These are phyloP conservation scores for Calonectria pseudoreteaudii DNA, from an alignment of 2,329 filamentous ascomycete genomes.

Conservation along the genomic window DNA sequence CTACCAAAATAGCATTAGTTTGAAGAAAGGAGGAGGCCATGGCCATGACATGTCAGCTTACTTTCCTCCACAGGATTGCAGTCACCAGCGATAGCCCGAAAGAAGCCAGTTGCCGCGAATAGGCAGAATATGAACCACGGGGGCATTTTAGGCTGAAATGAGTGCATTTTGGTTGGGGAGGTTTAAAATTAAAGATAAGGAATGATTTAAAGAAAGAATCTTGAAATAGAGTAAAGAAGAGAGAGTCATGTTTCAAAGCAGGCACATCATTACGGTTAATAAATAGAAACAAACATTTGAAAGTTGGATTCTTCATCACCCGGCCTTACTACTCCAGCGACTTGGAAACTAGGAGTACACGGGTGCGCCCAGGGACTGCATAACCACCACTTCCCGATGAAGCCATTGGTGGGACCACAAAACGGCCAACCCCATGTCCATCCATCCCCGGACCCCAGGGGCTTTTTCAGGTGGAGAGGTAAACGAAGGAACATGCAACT, in stretches of 20 bases:
- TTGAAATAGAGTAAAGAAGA: background rate
- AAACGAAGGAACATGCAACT: background rate
- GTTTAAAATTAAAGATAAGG: background rate
- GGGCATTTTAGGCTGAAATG: background rate
- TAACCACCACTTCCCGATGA: conserved; percentile 3
- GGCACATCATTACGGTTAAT: background rate
- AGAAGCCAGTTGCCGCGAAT: background rate
- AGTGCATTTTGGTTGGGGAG: background rate
- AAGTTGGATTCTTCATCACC: too few relatives aligned
- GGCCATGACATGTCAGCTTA: conserved; percentile 8
- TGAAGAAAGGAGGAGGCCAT: background rate
- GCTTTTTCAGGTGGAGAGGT: conserved; percentile 1
- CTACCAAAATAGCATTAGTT: conserved; percentile 18
- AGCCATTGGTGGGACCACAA: conserved; percentile 17
- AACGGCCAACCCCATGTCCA: conserved; percentile 10
- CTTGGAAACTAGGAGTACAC: background rate
- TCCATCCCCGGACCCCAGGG: background rate
- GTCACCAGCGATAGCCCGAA: background rate
- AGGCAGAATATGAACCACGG: background rate
- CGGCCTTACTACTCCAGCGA: background rate
- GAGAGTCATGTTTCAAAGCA: background rate
- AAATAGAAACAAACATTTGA: background rate
- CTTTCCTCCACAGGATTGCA: conserved; percentile 38
- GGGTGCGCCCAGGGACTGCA: conserved; percentile 8
- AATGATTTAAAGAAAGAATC: background rate